These are phyloP conservation scores for Annona squamosa DNA, from an alignment of 164 flowering plant genomes.

Conservation along the genomic window DNA sequence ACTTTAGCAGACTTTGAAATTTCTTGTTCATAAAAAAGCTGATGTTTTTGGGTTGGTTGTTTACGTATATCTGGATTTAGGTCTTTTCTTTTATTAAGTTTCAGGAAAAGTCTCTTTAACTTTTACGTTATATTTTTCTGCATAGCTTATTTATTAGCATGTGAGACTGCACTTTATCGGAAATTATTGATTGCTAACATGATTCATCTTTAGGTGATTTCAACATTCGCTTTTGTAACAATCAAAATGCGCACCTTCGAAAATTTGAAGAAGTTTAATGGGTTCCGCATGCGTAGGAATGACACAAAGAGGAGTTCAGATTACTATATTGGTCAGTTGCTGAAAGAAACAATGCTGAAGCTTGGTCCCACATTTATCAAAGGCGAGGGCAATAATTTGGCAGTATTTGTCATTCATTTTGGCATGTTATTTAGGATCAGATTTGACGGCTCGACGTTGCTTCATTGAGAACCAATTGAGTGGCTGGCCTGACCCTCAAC, in stretches of 20 bases:
- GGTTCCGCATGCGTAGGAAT: constrained; percentile 22
- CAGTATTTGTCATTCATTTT: constrained; percentile 7
- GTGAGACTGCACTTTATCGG: background rate
- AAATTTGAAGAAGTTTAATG: constrained; percentile 24
- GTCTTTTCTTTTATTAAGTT: background rate
- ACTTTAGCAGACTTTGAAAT: background rate
- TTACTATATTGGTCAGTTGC: constrained; percentile 56
- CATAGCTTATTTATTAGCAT: background rate
- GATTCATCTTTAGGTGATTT: constrained; percentile 50
- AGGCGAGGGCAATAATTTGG: constrained; percentile 37
- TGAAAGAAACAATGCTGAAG: constrained; percentile 83
- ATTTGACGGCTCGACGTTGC: background rate
- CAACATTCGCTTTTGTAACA: constrained; percentile 56
- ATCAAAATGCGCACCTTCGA: constrained; percentile 54
- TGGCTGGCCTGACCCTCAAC: background rate
- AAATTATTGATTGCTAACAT: constrained; percentile 16
- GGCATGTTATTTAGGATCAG: background rate
- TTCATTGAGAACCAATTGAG: background rate
- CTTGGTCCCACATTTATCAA: constrained; percentile 95
- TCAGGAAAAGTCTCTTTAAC: background rate
- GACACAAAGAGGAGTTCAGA: constrained; percentile 25
- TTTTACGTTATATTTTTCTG: too few relatives aligned
- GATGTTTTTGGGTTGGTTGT: background rate
- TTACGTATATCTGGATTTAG: background rate
- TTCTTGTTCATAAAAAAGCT: background rate